Evolutionary conservation across 2,329 filamentous ascomycete genomes (phyloP).

Genomic region (Ceratocystis smalleyi): DNA sequence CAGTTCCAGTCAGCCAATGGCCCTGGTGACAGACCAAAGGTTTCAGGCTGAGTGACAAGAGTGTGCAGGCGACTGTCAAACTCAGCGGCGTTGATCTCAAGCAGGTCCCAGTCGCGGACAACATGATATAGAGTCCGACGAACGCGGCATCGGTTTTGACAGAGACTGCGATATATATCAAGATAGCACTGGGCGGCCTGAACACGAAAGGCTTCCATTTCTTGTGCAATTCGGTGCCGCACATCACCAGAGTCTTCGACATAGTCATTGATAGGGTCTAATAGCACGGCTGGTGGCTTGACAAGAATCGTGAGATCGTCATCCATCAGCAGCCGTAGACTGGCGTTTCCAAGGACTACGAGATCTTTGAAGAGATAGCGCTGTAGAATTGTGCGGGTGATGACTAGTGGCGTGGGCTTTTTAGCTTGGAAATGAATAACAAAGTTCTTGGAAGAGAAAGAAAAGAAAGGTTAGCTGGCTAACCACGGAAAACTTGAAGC

Average conservation of each 20-base stretch:
- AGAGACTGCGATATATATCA: constrained; percentile 68
- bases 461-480: neutral
- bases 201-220: constrained; percentile 55
- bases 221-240: constrained; percentile 53
- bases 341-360: constrained; percentile 50
- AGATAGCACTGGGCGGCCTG: constrained; percentile 55
- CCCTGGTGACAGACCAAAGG: constrained; percentile 28
- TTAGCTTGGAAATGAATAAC: constrained; percentile 60
- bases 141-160: constrained; percentile 79
- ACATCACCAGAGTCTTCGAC: constrained; percentile 60
- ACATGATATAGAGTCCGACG: constrained; percentile 79
- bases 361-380: constrained; percentile 59
- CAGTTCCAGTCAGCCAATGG: constrained; percentile 39
- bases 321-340: constrained; percentile 60
- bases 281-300: constrained; percentile 52
- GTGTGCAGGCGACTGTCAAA: constrained; percentile 53
- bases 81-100: constrained; percentile 49
- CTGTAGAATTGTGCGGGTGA: constrained; percentile 66
- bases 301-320: constrained; percentile 67
- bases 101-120: constrained; percentile 64
- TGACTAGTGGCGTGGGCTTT: constrained; percentile 69
- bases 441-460: constrained; percentile 40
- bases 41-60: constrained; percentile 40
- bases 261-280: constrained; percentile 60
- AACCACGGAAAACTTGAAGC: neutral